These are phyloP conservation scores for Auriscalpium vulgare DNA, from an alignment of 768 basidiomycete species.

Conservation along the genomic window DNA sequence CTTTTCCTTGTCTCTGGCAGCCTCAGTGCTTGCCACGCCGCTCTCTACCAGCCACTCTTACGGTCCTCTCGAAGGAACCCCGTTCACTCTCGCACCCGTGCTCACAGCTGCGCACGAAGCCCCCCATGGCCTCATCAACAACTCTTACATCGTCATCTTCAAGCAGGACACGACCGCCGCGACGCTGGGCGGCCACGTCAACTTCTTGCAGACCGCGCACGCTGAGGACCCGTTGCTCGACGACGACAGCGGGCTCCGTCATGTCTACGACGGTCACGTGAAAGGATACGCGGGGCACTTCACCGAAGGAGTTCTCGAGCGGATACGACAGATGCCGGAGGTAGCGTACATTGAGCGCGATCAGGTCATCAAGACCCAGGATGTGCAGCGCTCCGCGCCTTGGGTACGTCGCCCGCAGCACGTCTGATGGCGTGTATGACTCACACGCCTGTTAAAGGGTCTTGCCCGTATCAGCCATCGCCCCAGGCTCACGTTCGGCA, in stretches of 20 bases:
- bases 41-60: constrained; percentile 36
- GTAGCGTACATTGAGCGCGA: constrained; percentile 91
- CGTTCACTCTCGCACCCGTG: constrained; percentile 54
- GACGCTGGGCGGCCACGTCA: constrained; percentile 68
- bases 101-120: constrained; percentile 38
- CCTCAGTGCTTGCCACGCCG: constrained; percentile 32
- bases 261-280: constrained; percentile 70
- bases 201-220: constrained; percentile 62
- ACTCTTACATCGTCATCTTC: constrained; percentile 93
- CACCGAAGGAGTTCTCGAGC: constrained; percentile 56
- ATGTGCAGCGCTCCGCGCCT: constrained; percentile 65
- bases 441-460: constrained; percentile 48
- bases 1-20: constrained; percentile 27
- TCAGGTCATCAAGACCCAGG: constrained; percentile 80
- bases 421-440: constrained; percentile 4
- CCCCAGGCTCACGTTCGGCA: constrained; percentile 60
- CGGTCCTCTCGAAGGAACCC: constrained; percentile 28
- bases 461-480: constrained; percentile 94
- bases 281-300: constrained; percentile 82
- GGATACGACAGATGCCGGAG: constrained; percentile 77
- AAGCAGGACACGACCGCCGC: constrained; percentile 56
- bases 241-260: constrained; percentile 49
- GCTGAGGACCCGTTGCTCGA: constrained; percentile 45
- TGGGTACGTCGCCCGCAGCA: constrained; percentile 53
- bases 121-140: constrained; percentile 67